Evolutionary conservation across 495 filamentous ascomycete genomes (phyloP).

Genomic region (Glonium stellatum): DNA sequence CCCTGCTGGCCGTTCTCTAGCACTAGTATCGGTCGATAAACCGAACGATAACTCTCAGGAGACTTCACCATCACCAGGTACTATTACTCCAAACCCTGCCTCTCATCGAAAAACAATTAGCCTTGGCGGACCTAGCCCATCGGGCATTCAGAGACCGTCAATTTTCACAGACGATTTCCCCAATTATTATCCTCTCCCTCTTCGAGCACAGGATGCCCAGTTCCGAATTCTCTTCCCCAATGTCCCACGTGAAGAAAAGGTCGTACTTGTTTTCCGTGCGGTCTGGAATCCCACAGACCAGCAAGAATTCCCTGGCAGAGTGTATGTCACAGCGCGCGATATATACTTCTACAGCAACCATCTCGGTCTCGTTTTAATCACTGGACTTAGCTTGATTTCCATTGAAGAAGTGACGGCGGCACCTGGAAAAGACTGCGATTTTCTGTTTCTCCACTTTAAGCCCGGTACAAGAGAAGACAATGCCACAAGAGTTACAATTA

Average conservation of each 20-base stretch:
- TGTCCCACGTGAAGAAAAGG: conserved; percentile 62
- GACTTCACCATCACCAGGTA: conserved; percentile 6
- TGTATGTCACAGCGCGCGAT: conserved; percentile 77
- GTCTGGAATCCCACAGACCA: conserved; percentile 70
- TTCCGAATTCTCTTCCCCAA: conserved; percentile 86
- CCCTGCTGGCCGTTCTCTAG: conserved; percentile 11
- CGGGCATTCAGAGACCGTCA: conserved; percentile 32
- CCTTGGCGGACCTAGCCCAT: conserved; percentile 45
- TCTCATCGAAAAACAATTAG: conserved; percentile 75
- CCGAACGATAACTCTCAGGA: conserved; percentile 1
- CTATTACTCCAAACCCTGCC: conserved; percentile 8
- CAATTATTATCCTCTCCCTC: conserved; percentile 69
- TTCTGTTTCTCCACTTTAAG: conserved; percentile 80
- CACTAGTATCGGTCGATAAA: conserved; percentile 13
- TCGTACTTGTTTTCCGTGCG: conserved; percentile 72
- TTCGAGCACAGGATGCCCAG: conserved; percentile 85
- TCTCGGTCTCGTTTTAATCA: conserved; percentile 81
- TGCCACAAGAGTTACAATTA: conserved; percentile 71
- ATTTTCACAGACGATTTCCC: conserved; percentile 59
- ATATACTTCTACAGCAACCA: conserved; percentile 96
- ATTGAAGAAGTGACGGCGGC: conserved; percentile 86
- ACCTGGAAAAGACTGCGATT: conserved; percentile 84
- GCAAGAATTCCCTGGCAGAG: conserved; percentile 77
- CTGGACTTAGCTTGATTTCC: conserved; percentile 60
- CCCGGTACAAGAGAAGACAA: conserved; percentile 52